phyloP scores from a whole-genome alignment of 2,329 filamentous ascomycete genomes.

The Fusarium longipes region DNA sequence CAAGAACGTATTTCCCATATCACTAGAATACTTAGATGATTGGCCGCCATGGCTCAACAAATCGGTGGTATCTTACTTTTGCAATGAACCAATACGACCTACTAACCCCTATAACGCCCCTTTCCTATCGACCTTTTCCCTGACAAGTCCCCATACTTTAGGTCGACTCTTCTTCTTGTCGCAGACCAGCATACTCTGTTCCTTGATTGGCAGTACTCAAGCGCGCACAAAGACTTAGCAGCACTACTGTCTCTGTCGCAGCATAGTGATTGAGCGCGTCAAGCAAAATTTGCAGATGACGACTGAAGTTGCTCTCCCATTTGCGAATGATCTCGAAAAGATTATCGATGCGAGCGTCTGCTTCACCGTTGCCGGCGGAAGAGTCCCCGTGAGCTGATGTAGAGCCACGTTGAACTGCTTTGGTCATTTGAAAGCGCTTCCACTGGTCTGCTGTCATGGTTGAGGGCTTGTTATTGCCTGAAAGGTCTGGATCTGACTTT shows the following conservation, averaged over 20 bases:
- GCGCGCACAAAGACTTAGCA: constrained; percentile 86
- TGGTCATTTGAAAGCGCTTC: constrained; percentile 65
- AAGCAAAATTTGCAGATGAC: constrained; percentile 91
- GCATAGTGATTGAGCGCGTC: constrained; percentile 98
- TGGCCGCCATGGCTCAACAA: constrained; percentile 23
- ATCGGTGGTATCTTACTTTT: constrained; percentile 44
- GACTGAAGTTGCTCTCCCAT: constrained; percentile 92
- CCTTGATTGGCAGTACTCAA: constrained; percentile 85
- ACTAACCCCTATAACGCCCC: constrained; percentile 41
- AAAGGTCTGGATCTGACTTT: constrained; percentile 83
- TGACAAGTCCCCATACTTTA: constrained; percentile 11
- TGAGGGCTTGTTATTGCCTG: constrained; percentile 66
- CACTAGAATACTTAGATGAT: background rate
- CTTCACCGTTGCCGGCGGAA: constrained; percentile 49
- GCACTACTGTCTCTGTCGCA: constrained; percentile 94
- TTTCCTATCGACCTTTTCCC: constrained; percentile 3
- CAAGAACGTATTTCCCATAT: background rate
- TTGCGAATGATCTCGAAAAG: constrained; percentile 88
- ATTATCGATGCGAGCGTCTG: constrained; percentile 71
- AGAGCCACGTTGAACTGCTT: constrained; percentile 55
- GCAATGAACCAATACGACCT: constrained; percentile 30
- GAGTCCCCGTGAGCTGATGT: constrained; percentile 50
- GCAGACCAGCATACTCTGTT: constrained; percentile 70
- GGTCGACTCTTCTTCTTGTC: constrained; percentile 66
- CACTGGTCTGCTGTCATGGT: constrained; percentile 72